Evolutionary conservation across 2,329 filamentous ascomycete species (phyloP).

Genomic region (Penicillium decumbens): DNA sequence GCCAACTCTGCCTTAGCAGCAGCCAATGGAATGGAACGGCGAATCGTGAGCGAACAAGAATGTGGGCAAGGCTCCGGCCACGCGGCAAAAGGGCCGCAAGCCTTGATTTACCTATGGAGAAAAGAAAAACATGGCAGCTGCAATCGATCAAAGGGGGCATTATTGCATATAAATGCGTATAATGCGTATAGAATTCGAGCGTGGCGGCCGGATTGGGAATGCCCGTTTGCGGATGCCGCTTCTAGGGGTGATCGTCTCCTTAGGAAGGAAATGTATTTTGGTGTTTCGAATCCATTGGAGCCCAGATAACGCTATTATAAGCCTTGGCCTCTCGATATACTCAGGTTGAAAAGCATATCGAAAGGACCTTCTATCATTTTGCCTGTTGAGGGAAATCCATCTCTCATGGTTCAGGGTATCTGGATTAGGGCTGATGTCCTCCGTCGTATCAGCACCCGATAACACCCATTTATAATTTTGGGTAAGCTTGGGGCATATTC

Average conservation of each 20-base stretch:
- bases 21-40: slow-evolving; percentile 17
- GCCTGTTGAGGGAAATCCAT: neutral
- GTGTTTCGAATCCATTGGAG: neutral
- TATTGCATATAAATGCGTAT: neutral
- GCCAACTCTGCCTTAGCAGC: slow-evolving; percentile 9
- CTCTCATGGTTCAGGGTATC: neutral
- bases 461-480: no score
- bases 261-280: neutral
- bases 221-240: slow-evolving; percentile 17
- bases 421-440: neutral
- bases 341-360: neutral
- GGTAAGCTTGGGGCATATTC: neutral
- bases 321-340: neutral
- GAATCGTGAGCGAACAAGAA: slow-evolving; percentile 20
- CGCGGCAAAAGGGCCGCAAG: slow-evolving; percentile 13
- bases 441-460: neutral
- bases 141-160: slow-evolving; percentile 3
- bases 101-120: slow-evolving; percentile 1
- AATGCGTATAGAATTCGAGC: neutral
- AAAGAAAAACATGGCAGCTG: slow-evolving; percentile 10
- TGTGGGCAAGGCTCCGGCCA: slow-evolving; percentile 17
- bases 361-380: neutral
- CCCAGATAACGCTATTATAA: neutral
- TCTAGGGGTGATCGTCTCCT: neutral
- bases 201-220: slow-evolving; percentile 6